phyloP scores from a whole-genome alignment of 31 red algal genomes.

The Odonthalia washingtoniensis region DNA sequence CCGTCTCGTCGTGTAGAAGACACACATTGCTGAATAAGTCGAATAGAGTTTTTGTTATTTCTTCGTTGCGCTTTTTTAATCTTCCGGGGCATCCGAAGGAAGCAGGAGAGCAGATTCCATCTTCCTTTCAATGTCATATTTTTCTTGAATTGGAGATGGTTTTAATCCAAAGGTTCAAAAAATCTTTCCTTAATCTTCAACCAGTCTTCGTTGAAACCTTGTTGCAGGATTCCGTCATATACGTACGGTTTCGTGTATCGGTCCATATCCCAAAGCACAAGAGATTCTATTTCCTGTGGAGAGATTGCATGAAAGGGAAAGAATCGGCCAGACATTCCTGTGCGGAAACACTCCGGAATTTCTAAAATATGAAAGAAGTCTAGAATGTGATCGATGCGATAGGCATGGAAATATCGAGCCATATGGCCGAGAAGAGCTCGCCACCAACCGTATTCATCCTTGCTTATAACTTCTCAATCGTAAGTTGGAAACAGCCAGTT shows the following conservation, averaged over 20 bases:
- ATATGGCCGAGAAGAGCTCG: conserved; percentile 80
- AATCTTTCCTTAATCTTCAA: conserved; percentile 81
- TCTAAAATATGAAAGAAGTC: conserved; percentile 97
- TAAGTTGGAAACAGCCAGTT: conserved; percentile 98
- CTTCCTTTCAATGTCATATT: conserved; percentile 78
- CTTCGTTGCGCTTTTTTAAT: conserved; percentile 42
- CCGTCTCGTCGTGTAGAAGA: conserved; percentile 75
- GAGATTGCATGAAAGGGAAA: conserved; percentile 67
- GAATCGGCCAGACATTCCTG: conserved; percentile 81
- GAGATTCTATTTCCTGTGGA: conserved; percentile 73
- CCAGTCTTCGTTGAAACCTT: conserved; percentile 76
- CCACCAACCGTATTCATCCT: conserved; percentile 95
- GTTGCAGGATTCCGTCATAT: conserved; percentile 73
- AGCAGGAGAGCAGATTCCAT: conserved; percentile 54
- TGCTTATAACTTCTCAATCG: conserved; percentile 91
- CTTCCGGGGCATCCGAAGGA: conserved; percentile 50
- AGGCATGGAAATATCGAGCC: conserved; percentile 92
- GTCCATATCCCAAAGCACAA: conserved; percentile 94
- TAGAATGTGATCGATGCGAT: conserved; percentile 95
- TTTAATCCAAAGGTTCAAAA: conserved; percentile 77
- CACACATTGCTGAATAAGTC: conserved; percentile 83
- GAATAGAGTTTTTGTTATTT: conserved; percentile 40
- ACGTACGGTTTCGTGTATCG: conserved; percentile 85
- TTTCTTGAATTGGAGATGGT: conserved; percentile 80
- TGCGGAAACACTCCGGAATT: conserved; percentile 72